phyloP scores from a whole-genome alignment of 2,329 filamentous ascomycete genomes.

The Ophiocordyceps camponoti-saundersi region DNA sequence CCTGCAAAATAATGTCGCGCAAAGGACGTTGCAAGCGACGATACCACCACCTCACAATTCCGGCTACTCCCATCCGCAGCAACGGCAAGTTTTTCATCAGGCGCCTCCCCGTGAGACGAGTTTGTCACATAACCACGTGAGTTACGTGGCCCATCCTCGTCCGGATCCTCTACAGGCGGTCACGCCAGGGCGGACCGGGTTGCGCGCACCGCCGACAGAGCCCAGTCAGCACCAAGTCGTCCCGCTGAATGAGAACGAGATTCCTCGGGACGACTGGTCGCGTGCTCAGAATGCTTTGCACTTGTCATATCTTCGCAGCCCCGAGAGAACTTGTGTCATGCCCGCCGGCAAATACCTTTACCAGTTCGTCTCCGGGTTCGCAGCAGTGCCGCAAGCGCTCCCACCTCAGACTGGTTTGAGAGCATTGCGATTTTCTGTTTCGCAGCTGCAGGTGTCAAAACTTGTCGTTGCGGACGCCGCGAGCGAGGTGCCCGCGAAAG shows the following conservation, averaged over 20 bases:
- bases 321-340: conserved; percentile 19
- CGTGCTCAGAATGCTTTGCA: conserved; percentile 27
- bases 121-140: background rate
- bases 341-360: conserved; percentile 26
- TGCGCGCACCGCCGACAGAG: background rate
- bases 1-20: background rate
- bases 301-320: conserved; percentile 29
- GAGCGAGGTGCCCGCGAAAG: conserved; percentile 17
- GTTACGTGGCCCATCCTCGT: background rate
- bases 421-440: conserved; percentile 29
- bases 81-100: background rate
- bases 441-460: conserved; percentile 14
- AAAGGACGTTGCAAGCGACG: background rate
- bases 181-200: background rate
- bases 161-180: background rate
- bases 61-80: background rate
- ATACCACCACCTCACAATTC: background rate
- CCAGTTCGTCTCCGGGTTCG: conserved; percentile 37
- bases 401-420: conserved; percentile 19
- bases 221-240: conserved; percentile 1
- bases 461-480: conserved; percentile 16
- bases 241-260: conserved; percentile 13
- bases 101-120: background rate
- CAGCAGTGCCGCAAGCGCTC: conserved; percentile 24
- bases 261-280: conserved; percentile 21